A percentile compares a stretch with the other conserved stretches of the same genome.
These are phyloP conservation scores for Termitomyces sp. DNA, from an alignment of 768 basidiomycete genomes.

Conservation along the genomic window DNA sequence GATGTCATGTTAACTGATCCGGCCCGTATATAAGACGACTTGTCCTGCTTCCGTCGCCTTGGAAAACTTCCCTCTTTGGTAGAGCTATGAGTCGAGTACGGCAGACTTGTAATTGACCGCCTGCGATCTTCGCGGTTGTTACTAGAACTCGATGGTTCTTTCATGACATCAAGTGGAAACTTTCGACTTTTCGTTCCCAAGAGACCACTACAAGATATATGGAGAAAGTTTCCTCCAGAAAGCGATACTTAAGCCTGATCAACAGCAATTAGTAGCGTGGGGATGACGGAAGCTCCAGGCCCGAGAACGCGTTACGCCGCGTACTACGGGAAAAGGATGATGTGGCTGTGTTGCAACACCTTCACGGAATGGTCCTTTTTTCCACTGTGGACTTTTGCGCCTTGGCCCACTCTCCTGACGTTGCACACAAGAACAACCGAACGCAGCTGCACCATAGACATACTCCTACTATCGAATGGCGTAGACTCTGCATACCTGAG, in stretches of 20 bases:
- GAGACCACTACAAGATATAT: neutral
- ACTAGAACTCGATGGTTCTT: conserved; percentile 10
- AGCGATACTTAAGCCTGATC: neutral
- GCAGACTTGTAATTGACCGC: neutral
- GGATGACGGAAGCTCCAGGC: neutral
- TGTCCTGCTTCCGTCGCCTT: neutral
- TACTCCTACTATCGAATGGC: neutral
- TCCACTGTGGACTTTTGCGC: neutral
- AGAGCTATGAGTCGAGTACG: neutral
- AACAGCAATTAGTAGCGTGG: neutral
- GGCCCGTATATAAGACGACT: neutral
- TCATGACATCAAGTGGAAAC: conserved; percentile 7
- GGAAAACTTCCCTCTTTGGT: neutral
- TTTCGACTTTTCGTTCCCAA: neutral
- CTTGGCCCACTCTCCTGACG: neutral
- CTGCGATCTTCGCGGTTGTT: conserved; percentile 9
- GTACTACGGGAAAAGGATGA: neutral
- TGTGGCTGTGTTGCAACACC: neutral
- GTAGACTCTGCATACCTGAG: neutral
- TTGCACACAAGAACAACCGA: neutral
- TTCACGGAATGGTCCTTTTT: neutral
- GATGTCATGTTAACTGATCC: neutral
- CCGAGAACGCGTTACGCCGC: neutral
- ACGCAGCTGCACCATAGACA: neutral
- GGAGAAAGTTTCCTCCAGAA: neutral